Conservation (phyloP, 352 stramenopile genomes). For the Phytophthora meadii region DNA sequence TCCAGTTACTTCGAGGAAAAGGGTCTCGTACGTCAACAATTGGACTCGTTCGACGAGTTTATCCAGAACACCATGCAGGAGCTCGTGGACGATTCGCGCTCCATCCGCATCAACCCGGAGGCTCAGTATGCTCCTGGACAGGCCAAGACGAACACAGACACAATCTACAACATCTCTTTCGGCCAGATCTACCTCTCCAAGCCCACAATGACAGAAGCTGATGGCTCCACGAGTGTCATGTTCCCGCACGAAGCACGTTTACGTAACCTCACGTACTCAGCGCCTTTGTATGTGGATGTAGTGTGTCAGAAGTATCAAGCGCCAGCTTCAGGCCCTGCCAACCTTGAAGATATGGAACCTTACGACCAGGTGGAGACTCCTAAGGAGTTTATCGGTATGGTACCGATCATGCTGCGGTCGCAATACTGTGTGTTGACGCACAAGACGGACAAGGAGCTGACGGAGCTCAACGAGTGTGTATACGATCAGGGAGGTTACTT, state of each 20-base stretch:
- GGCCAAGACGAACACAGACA: conserved; percentile 92
- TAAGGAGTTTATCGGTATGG: conserved; percentile 98
- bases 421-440: conserved; percentile 96
- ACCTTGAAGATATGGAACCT: conserved; percentile 88
- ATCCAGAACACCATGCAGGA: conserved; percentile 99
- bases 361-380: conserved; percentile 88
- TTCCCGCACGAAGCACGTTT: conserved; percentile 99
- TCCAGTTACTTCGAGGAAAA: conserved; percentile 99
- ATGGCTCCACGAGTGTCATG: conserved; percentile 98
- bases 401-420: conserved; percentile 98
- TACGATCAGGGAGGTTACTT: conserved; percentile 99
- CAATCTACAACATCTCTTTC: conserved; percentile 97
- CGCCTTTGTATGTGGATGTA: conserved; percentile 98
- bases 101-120: conserved; percentile 97
- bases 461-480: conserved; percentile 98
- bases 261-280: conserved; percentile 99
- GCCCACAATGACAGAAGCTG: conserved; percentile 97
- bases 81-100: conserved; percentile 97
- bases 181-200: conserved; percentile 98
- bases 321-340: conserved; percentile 60
- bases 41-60: conserved; percentile 99
- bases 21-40: conserved; percentile 98
- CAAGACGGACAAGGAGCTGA: conserved; percentile 94
- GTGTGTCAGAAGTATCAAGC: conserved; percentile 93
- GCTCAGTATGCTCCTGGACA: conserved; percentile 96